phyloP scores from a whole-genome alignment of 495 filamentous ascomycete genomes.

The Neurospora sp. region DNA sequence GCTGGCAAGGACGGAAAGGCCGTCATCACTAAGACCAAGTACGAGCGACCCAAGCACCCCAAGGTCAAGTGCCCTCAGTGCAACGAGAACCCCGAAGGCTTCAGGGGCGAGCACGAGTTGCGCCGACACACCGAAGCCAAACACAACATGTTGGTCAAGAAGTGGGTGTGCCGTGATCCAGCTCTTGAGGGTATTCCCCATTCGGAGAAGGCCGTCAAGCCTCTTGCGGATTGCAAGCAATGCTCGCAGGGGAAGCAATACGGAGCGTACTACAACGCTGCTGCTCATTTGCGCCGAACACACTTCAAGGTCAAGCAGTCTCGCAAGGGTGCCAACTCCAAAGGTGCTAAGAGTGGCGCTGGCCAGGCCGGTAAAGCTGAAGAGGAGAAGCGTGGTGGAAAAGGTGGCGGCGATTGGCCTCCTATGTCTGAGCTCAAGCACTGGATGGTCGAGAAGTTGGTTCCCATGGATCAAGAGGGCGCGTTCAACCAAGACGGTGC shows the following conservation, averaged over 20 bases:
- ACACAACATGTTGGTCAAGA: conserved; percentile 63
- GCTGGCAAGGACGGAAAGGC: conserved; percentile 32
- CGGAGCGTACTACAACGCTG: conserved; percentile 90
- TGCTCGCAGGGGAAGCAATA: conserved; percentile 73
- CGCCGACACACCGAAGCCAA: conserved; percentile 75
- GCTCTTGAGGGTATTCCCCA: conserved; percentile 23
- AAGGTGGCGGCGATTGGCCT: conserved; percentile 74
- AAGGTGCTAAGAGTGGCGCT: conserved; percentile 25
- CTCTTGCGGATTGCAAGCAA: conserved; percentile 76
- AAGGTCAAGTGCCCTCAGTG: conserved; percentile 70
- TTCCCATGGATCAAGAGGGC: conserved; percentile 25
- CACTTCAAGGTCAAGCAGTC: conserved; percentile 57
- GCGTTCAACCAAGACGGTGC: conserved; percentile 15
- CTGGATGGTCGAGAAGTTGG: conserved; percentile 68
- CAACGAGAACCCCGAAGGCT: conserved; percentile 70
- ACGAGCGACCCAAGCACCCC: conserved; percentile 64
- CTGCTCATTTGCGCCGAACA: conserved; percentile 79
- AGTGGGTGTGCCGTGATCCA: conserved; percentile 60
- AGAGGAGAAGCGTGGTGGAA: conserved; percentile 62
- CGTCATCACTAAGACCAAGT: conserved; percentile 56
- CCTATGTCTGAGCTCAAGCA: conserved; percentile 70
- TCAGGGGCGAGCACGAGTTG: conserved; percentile 89
- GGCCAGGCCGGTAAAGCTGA: conserved; percentile 22
- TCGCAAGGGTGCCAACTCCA: conserved; percentile 30
- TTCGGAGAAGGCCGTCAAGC: conserved; percentile 44